Conservation (phyloP, 202 grass and related monocot genomes). For the Zoysia matrella region DNA sequence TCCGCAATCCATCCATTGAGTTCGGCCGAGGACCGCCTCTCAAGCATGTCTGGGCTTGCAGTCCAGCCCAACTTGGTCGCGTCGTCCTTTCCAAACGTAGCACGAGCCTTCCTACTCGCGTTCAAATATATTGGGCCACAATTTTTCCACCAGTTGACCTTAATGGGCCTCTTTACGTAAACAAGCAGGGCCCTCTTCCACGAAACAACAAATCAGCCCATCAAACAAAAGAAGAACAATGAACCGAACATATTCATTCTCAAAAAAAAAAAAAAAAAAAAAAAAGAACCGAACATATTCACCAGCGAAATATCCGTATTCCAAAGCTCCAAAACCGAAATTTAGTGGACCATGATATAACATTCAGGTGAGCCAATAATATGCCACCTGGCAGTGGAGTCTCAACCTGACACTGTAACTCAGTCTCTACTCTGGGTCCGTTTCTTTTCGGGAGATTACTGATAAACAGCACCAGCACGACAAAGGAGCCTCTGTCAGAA, state of each 20-base stretch:
- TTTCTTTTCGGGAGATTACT: neutral
- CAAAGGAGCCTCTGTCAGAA: too few relatives aligned
- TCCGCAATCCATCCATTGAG: too few relatives aligned
- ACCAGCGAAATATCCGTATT: neutral
- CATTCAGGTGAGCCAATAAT: slow-evolving; percentile 11
- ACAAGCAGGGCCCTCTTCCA: neutral
- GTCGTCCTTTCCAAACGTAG: too few relatives aligned
- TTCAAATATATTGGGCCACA: too few relatives aligned
- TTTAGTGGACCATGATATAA: slow-evolving; percentile 10
- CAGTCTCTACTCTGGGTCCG: neutral
- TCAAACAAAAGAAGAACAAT: too few relatives aligned
- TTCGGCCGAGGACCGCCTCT: too few relatives aligned
- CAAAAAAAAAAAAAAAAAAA: too few relatives aligned
- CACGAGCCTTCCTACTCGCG: too few relatives aligned
- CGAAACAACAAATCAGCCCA: neutral
- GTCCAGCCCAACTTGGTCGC: too few relatives aligned
- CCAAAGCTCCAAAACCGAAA: neutral
- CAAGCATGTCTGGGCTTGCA: too few relatives aligned
- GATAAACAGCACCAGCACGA: neutral
- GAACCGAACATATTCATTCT: too few relatives aligned
- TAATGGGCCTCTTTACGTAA: neutral
- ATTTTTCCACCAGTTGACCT: neutral
- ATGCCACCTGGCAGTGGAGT: neutral
- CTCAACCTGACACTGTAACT: neutral
- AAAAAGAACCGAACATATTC: neutral